Evolutionary conservation across 2,329 filamentous ascomycete species (phyloP).

Genomic region (Macrophomina pseudophaseolina): DNA sequence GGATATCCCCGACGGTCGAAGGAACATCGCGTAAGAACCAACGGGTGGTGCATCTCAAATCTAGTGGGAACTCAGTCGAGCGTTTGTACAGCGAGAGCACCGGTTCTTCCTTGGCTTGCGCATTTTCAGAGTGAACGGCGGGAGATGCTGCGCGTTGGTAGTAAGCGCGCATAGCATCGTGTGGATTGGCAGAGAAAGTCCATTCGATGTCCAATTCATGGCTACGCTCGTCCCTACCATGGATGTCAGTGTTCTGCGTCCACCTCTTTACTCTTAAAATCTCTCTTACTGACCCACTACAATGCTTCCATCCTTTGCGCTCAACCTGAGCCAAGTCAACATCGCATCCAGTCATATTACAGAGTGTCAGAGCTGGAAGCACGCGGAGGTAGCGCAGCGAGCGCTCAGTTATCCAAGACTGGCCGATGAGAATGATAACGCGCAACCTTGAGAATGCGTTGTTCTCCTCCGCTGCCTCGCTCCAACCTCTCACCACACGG

Average conservation of each 20-base stretch:
- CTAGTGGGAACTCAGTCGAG: background rate
- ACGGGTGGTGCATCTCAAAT: background rate
- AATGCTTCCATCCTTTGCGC: background rate
- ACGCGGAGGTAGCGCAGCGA: background rate
- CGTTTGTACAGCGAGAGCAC: slow-evolving; percentile 4
- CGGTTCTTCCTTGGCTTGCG: background rate
- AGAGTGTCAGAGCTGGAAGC: slow-evolving; percentile 1
- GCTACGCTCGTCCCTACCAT: background rate
- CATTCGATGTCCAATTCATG: slow-evolving; percentile 6
- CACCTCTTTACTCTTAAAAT: background rate
- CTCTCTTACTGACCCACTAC: background rate
- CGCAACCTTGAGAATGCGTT: slow-evolving; percentile 13
- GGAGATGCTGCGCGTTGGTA: slow-evolving; percentile 6
- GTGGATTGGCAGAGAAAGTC: background rate
- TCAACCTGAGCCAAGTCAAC: background rate
- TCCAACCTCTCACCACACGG: slow-evolving; percentile 16
- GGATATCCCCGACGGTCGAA: too few relatives aligned
- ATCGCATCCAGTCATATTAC: slow-evolving; percentile 7
- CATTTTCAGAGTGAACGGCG: background rate
- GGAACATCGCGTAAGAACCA: background rate
- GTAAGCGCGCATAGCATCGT: slow-evolving; percentile 10
- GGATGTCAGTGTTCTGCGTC: background rate
- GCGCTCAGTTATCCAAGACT: background rate
- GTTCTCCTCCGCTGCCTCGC: background rate
- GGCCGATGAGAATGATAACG: background rate